phyloP scores from a whole-genome alignment of 805 yeast species.

The Brettanomyces naardenensis region DNA sequence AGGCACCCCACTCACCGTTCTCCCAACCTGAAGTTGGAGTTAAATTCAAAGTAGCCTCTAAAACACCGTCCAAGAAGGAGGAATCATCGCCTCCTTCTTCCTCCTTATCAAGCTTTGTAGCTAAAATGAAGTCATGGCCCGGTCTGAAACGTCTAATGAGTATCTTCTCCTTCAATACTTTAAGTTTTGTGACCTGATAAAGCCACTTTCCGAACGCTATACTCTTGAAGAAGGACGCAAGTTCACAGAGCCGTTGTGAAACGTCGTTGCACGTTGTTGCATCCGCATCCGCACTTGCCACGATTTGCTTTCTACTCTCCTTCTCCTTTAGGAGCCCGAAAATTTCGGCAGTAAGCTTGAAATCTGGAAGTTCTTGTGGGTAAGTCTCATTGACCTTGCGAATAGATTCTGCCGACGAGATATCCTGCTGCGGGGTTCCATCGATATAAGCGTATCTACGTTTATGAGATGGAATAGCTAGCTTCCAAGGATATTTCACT shows the following conservation, averaged over 20 bases:
- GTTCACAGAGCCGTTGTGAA: constrained; percentile 35
- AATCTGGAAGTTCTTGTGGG: constrained; percentile 50
- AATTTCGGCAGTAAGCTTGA: constrained; percentile 23
- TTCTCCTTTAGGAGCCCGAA: constrained; percentile 11
- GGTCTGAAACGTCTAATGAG: constrained; percentile 86
- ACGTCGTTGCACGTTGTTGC: constrained; percentile 11
- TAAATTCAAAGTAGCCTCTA: constrained; percentile 76
- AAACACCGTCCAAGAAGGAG: constrained; percentile 35
- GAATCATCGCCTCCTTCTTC: constrained; percentile 5
- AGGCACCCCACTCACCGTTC: constrained; percentile 87
- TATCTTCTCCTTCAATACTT: constrained; percentile 57
- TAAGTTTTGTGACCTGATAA: constrained; percentile 48
- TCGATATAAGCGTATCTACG: constrained; percentile 81
- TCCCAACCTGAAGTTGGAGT: constrained; percentile 86
- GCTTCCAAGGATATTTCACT: constrained; percentile 70
- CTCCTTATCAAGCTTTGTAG: constrained; percentile 42
- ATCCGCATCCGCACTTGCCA: constrained; percentile 11
- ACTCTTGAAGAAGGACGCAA: constrained; percentile 55
- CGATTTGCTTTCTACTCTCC: constrained; percentile 5
- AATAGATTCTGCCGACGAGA: constrained; percentile 27
- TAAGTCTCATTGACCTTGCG: constrained; percentile 18
- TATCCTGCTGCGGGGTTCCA: constrained; percentile 37
- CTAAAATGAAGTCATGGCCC: constrained; percentile 88
- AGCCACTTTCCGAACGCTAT: constrained; percentile 66
- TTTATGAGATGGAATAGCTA: constrained; percentile 91